phyloP scores from a whole-genome alignment of 768 basidiomycete genomes.

The Pisolithus orientalis region DNA sequence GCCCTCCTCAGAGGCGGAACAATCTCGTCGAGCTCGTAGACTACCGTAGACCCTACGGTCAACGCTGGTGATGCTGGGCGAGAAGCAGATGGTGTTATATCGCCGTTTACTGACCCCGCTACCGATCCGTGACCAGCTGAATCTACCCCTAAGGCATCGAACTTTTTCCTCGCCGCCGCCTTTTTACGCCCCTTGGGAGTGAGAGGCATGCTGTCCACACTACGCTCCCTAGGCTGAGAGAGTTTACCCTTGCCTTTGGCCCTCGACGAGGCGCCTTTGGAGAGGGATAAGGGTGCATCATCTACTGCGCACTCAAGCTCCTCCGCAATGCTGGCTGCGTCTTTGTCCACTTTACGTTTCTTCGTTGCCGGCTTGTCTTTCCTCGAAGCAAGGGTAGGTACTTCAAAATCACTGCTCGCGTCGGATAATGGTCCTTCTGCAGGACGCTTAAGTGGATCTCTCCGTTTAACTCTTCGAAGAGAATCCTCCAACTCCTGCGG shows the following conservation, averaged over 20 bases:
- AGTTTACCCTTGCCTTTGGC: conserved; percentile 51
- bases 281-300: conserved; percentile 32
- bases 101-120: conserved; percentile 48
- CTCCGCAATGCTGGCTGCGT: conserved; percentile 34
- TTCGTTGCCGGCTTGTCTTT: conserved; percentile 46
- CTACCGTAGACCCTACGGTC: conserved; percentile 47
- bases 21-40: conserved; percentile 67
- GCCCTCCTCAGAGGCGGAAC: conserved; percentile 70
- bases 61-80: conserved; percentile 62
- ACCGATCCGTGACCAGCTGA: conserved; percentile 49
- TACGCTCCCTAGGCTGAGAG: conserved; percentile 43
- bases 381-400: conserved; percentile 28
- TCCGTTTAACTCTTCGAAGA: conserved; percentile 40
- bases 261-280: conserved; percentile 21
- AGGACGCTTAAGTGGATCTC: conserved; percentile 44
- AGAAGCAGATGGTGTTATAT: conserved; percentile 63
- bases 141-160: conserved; percentile 45
- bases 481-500: conserved; percentile 54
- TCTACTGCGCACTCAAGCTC: conserved; percentile 41
- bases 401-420: conserved; percentile 52
- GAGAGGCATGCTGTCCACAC: conserved; percentile 48
- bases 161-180: conserved; percentile 50
- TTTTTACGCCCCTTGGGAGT: conserved; percentile 53
- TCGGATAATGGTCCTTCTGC: conserved; percentile 48
- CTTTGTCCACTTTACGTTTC: conserved; percentile 54